phyloP scores from a whole-genome alignment of 2,329 filamentous ascomycete genomes.

The Talaromyces pinophilus region DNA sequence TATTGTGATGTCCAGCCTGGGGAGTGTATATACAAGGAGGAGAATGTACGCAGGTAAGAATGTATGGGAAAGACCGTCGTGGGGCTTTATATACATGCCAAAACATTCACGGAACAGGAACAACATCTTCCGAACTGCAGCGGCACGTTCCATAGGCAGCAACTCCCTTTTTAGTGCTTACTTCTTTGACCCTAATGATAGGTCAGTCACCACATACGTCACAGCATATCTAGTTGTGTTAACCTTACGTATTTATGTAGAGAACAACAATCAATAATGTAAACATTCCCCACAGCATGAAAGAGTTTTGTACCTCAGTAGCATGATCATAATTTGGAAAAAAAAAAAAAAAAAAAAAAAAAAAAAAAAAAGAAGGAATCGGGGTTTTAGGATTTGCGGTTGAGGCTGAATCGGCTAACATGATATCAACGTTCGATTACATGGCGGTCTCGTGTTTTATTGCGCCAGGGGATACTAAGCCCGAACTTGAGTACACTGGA shows the following conservation, averaged over 20 bases:
- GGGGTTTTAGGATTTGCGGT: not conserved
- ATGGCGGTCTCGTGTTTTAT: not conserved
- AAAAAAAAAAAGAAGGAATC: too few relatives aligned
- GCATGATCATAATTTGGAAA: too few relatives aligned
- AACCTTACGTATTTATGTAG: not conserved
- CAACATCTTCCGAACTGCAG: not conserved
- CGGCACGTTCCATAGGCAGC: not conserved
- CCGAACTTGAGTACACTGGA: not conserved
- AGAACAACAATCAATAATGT: not conserved
- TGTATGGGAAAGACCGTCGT: not conserved
- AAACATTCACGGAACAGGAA: conserved; percentile 1
- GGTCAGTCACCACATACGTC: not conserved
- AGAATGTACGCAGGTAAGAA: not conserved
- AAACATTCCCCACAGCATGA: not conserved
- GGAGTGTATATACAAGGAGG: not conserved
- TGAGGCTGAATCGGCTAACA: not conserved
- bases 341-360: too few relatives aligned
- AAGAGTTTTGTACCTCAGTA: not conserved
- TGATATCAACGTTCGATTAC: not conserved
- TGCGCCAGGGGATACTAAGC: not conserved
- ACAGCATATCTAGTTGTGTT: not conserved
- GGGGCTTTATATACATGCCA: not conserved
- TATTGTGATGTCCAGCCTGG: not conserved
- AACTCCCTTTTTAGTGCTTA: not conserved
- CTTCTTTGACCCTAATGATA: not conserved